phyloP scores from a whole-genome alignment of 2,329 filamentous ascomycete species.

The Plectosphaerella cucumerina region DNA sequence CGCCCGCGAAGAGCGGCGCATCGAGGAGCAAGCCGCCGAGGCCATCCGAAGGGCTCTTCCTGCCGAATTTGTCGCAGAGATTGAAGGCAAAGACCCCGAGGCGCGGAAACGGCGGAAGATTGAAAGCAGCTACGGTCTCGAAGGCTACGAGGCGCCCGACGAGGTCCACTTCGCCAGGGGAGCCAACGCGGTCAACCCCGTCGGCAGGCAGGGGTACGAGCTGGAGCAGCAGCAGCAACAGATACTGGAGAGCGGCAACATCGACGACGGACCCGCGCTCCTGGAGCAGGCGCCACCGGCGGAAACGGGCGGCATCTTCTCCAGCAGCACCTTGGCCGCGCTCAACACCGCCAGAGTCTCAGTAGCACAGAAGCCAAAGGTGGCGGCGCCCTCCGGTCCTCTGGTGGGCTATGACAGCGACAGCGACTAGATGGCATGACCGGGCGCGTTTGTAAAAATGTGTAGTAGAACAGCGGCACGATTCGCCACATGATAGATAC shows the following conservation, averaged over 20 bases:
- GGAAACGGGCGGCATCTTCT: constrained; percentile 66
- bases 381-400: constrained; percentile 56
- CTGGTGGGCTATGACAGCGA: constrained; percentile 89
- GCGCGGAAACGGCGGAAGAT: constrained; percentile 84
- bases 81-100: constrained; percentile 86
- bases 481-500: constrained; percentile 1
- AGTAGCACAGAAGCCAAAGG: constrained; percentile 46
- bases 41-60: constrained; percentile 85
- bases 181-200: constrained; percentile 59
- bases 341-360: constrained; percentile 57
- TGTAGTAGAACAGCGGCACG: constrained; percentile 1
- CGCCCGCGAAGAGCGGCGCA: constrained; percentile 79
- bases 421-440: constrained; percentile 44
- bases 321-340: constrained; percentile 75
- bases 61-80: constrained; percentile 85
- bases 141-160: constrained; percentile 92
- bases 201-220: constrained; percentile 55
- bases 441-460: not conserved
- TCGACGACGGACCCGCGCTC: constrained; percentile 22
- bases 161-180: constrained; percentile 88
- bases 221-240: constrained; percentile 57
- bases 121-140: constrained; percentile 81
- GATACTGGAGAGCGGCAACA: constrained; percentile 52
- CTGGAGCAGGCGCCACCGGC: constrained; percentile 20
- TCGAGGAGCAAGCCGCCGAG: constrained; percentile 96